Evolutionary conservation across 805 yeast species (phyloP), one percentile per base, ranked within the genome.

Genomic region (Ogataea pini): DNA sequence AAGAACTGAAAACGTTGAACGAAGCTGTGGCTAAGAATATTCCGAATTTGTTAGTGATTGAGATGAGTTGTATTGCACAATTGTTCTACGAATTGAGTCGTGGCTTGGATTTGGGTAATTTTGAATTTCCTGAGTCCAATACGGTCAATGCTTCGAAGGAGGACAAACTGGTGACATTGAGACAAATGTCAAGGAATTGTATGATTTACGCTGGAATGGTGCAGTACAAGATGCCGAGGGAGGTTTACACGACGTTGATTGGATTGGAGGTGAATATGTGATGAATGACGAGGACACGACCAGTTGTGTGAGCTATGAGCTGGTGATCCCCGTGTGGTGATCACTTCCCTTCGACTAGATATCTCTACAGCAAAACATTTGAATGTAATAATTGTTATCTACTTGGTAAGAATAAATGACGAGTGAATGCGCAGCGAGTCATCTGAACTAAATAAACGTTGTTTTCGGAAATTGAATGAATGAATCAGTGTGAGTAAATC

Each of bases 191-290:
- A 2, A 85, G 82, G 65, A 89, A 89, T 67, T 86, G 96, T 67
- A 89, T 91, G 90, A 81, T 91, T 3, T 92, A 86, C 65, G 96
- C 97, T 6, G 98, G 97, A 51, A 86, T 92, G 83, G 85, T 91
- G 31, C 96, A 89, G 69, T 90, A 87, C 68, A 84, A 86, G 64
- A 89, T 91, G 95, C 96, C 97, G 7, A 69, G 85, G 49, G 96
- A 89, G 58, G 83, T 89, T 0, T 89, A 86, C 63, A 81, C 87
- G 56, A 76, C 82, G 36, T 71, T 87, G 60, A 81, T 86, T 27
- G 79, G 77, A 52, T 68, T 87, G 49, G 96, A 87, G 62, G 60
- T 62, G 12, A 60, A 59, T 47, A 57, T 58, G 54, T 62, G 59
- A 46, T n/a, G n/a, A n/a, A n/a, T n/a, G n/a, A n/a, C n/a, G n/a